Conservation (phyloP, 2,329 filamentous ascomycete genomes). For the Cladophialophora carrionii region DNA sequence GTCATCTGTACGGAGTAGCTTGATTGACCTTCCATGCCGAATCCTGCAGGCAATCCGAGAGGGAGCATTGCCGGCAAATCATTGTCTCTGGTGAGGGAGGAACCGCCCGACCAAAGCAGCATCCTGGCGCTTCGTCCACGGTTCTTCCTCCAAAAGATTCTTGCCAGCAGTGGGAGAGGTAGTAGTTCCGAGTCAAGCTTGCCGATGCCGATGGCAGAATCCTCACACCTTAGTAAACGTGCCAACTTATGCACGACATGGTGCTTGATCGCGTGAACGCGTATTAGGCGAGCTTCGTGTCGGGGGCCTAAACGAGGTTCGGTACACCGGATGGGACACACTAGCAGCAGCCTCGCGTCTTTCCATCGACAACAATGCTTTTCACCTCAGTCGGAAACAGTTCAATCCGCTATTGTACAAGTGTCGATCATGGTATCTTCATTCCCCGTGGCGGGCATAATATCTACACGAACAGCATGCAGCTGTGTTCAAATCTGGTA, state of each 20-base stretch:
- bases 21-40: neutral
- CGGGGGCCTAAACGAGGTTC: constrained; percentile 19
- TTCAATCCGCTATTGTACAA: neutral
- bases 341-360: constrained; percentile 4
- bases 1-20: neutral
- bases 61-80: neutral
- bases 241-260: constrained; percentile 16
- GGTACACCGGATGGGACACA: neutral
- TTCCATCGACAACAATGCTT: constrained; percentile 1
- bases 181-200: neutral
- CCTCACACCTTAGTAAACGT: neutral
- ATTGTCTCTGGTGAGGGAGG: neutral
- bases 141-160: neutral
- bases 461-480: constrained; percentile 18
- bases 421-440: constrained; percentile 10
- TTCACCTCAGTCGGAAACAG: neutral
- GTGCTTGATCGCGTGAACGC: neutral
- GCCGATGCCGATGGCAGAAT: neutral
- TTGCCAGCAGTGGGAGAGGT: neutral
- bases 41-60: neutral
- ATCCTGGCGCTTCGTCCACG: neutral
- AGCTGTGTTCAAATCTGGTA: constrained; percentile 6
- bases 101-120: neutral
- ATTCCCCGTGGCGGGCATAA: constrained; percentile 21
- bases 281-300: constrained; percentile 3